Conservation (phyloP, 352 stramenopile species). For the Phytopythium boreale region DNA sequence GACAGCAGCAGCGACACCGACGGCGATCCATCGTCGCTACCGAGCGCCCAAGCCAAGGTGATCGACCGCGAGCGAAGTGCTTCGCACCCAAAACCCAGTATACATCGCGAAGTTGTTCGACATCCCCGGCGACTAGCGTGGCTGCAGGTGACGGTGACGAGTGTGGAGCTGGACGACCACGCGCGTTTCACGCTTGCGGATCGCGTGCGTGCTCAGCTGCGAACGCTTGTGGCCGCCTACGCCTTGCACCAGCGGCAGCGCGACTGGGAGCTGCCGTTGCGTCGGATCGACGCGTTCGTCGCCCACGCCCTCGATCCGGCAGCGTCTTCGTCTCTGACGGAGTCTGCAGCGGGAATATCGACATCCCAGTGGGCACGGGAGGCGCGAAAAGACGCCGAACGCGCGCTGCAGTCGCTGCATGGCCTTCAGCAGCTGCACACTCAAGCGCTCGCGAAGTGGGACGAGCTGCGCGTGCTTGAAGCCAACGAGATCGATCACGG, state of each 20-base stretch:
- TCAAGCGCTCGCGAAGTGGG: constrained; percentile 45
- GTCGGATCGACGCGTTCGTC: constrained; percentile 45
- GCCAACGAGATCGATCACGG: background rate
- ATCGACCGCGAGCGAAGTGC: background rate
- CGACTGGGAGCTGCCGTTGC: constrained; percentile 41
- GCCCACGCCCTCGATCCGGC: constrained; percentile 8
- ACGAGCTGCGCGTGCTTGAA: constrained; percentile 43
- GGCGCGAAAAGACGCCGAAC: constrained; percentile 26
- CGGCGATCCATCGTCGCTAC: background rate
- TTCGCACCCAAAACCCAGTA: no score
- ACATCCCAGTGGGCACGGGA: constrained; percentile 12
- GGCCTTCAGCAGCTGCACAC: constrained; percentile 51
- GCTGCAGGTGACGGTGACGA: constrained; percentile 54
- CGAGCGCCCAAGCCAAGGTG: background rate
- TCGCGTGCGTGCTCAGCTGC: constrained; percentile 57
- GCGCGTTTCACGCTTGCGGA: constrained; percentile 60
- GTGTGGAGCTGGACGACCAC: constrained; percentile 78
- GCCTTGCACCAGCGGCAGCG: constrained; percentile 43
- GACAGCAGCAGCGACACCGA: background rate
- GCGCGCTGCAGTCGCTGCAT: constrained; percentile 35
- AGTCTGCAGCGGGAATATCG: constrained; percentile 4
- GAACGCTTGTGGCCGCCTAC: constrained; percentile 55
- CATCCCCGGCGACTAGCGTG: constrained; percentile 6
- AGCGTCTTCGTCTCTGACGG: background rate
- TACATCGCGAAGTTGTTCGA: no score